Evolutionary conservation across 345 rosid species (phyloP), one percentile per base, ranked within the genome.

Genomic region (Raphanus raphanistrum): DNA sequence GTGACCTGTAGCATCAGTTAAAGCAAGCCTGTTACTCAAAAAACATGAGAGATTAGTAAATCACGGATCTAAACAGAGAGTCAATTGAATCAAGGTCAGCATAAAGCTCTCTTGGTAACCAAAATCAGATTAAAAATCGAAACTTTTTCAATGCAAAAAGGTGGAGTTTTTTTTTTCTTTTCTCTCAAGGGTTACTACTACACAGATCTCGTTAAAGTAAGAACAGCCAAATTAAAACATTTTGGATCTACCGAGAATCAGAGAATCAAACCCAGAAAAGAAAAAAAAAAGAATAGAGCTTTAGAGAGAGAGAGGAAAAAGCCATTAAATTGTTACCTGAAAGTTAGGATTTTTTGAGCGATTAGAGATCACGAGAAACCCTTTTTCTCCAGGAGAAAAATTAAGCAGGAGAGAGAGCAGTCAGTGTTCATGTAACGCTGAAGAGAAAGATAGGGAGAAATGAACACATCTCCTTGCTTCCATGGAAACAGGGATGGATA

Each of bases 201-300:
- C 45, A 79, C 85, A 84, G 88, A 87, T 87, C 89, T 80, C 81
- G 25, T 6, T 27, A 75, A 64, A 74, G 79, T 75, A 75, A 85
- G 83, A 77, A 65, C 60, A 66, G 41, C 62, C 71, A 78, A 78
- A 62, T 27, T 28, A 28, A 82, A 81, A 60, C 68, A 32, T 55
- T 67, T 29, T 72, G 82, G 84, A 85, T 76, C 83, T 80, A 82
- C 43, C 63, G 80, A 50, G 82, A 84, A 80, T 83, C 86, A 83
- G 83, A 80, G 35, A 87, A 80, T 60, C 81, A 73, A 86, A 82
- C 73, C 75, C 82, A 84, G 76, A 77, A 61, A 57, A 21, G 21
- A 21, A 8, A 35, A 43, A 43, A 85, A 83, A 80, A 82, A 80
- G 82, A 84, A 74, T 65, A 75, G 21, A 87, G 67, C 88, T 83